Evolutionary conservation across 1,139 yeast genomes (phyloP).

Genomic region (Blastobotrys illinoisensis): DNA sequence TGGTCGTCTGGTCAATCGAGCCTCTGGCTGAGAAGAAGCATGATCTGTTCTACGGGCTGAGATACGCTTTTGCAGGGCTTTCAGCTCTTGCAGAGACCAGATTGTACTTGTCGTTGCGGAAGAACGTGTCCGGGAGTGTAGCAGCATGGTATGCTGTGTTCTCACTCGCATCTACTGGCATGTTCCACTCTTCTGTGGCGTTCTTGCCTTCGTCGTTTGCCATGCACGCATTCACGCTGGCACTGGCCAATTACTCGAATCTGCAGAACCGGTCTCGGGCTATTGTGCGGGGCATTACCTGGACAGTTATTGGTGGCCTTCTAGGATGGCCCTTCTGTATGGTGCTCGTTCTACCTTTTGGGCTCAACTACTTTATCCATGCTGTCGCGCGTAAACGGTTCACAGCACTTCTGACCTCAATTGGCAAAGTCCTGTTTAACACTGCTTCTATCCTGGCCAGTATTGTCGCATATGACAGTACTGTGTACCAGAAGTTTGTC

Average conservation of each 20-base stretch:
- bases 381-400: not conserved
- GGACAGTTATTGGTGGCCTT: slow-evolving; percentile 62
- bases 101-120: slow-evolving; percentile 43
- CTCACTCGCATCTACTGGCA: slow-evolving; percentile 51
- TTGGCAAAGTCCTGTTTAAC: slow-evolving; percentile 9
- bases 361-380: slow-evolving; percentile 22
- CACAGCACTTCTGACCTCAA: slow-evolving; percentile 8
- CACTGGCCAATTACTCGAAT: slow-evolving; percentile 38
- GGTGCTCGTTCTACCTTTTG: slow-evolving; percentile 57
- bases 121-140: slow-evolving; percentile 34
- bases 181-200: slow-evolving; percentile 82
- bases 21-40: slow-evolving; percentile 13
- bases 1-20: slow-evolving; percentile 1
- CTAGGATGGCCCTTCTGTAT: slow-evolving; percentile 91
- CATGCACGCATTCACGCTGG: slow-evolving; percentile 59
- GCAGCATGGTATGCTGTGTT: slow-evolving; percentile 57
- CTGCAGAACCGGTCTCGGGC: slow-evolving; percentile 20
- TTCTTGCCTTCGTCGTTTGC: slow-evolving; percentile 84
- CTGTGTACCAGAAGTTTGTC: slow-evolving; percentile 55
- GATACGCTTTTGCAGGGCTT: slow-evolving; percentile 49
- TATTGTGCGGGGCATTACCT: slow-evolving; percentile 41
- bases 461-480: slow-evolving; percentile 51
- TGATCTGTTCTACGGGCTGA: slow-evolving; percentile 43
- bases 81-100: slow-evolving; percentile 52
- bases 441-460: slow-evolving; percentile 22